These are phyloP conservation scores for Citrullus amarus DNA, from an alignment of 306 rosid genomes.

Conservation along the genomic window DNA sequence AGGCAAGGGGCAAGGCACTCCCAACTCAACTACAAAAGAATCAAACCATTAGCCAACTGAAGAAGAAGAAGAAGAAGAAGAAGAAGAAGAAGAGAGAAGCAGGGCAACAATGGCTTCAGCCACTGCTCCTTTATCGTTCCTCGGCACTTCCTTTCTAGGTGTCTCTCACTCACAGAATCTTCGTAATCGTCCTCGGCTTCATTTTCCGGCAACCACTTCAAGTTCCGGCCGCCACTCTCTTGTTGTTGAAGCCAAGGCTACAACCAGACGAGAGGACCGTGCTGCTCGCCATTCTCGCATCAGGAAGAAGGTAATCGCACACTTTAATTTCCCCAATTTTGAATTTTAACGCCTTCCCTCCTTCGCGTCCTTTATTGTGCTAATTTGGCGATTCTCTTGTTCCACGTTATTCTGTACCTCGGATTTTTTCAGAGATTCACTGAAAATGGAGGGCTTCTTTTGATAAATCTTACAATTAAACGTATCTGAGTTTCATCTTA, in stretches of 20 bases:
- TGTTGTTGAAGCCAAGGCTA: constrained; percentile 30
- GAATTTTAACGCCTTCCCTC: not conserved
- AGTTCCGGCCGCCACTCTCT: constrained; percentile 12
- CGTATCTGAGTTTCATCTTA: not conserved
- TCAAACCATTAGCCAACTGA: not conserved
- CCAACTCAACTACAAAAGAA: not conserved
- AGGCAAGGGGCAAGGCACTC: not conserved
- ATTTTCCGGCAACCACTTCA: not conserved
- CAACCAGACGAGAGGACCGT: constrained; percentile 39
- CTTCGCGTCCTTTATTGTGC: not conserved
- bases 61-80: not conserved
- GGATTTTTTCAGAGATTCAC: not conserved
- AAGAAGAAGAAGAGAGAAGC: not conserved
- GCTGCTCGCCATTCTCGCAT: constrained; percentile 54
- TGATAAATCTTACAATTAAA: not conserved
- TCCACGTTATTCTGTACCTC: not conserved
- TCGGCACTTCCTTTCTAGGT: not conserved
- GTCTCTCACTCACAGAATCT: not conserved
- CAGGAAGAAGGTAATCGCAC: constrained; percentile 26
- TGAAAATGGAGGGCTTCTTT: not conserved
- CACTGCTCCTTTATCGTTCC: not conserved
- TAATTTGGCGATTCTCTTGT: not conserved
- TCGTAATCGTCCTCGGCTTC: not conserved
- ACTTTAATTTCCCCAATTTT: not conserved
- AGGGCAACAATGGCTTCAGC: constrained; percentile 4